These are phyloP conservation scores for Aureobasidium sp. DNA, from an alignment of 2,329 filamentous ascomycete genomes.

Conservation along the genomic window DNA sequence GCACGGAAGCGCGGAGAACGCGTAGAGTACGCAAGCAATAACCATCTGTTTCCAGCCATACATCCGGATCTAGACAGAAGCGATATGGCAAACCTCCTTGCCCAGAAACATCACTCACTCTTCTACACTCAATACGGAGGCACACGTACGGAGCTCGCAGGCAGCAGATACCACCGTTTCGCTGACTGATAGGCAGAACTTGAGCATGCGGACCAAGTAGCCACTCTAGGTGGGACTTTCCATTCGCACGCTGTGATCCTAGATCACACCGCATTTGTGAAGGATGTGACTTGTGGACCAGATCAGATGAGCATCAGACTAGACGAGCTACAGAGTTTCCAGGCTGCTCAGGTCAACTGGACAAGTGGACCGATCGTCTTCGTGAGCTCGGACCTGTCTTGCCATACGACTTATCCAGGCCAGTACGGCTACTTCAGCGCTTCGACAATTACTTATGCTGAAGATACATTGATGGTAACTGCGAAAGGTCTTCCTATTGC, in stretches of 20 bases:
- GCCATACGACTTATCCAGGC: background rate
- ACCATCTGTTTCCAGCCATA: background rate
- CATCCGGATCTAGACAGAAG: background rate
- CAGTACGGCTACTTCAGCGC: background rate
- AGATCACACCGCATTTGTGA: background rate
- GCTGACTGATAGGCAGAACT: background rate
- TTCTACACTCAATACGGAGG: background rate
- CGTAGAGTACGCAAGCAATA: background rate
- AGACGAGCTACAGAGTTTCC: background rate
- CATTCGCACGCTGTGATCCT: background rate
- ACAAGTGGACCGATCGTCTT: background rate
- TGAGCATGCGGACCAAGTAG: background rate
- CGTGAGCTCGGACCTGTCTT: background rate
- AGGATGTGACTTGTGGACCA: background rate
- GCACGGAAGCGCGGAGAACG: background rate
- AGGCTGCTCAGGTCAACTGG: background rate
- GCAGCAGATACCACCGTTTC: background rate
- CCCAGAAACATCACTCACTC: background rate
- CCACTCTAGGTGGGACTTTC: background rate
- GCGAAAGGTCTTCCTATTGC: background rate
- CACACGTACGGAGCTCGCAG: background rate
- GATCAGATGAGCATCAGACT: background rate
- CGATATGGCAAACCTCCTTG: background rate
- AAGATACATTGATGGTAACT: background rate
- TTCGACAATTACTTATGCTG: background rate